Base-by-base conservation (phyloP, 2,329 filamentous ascomycete genomes). In the Fusarium compactum region DNA sequence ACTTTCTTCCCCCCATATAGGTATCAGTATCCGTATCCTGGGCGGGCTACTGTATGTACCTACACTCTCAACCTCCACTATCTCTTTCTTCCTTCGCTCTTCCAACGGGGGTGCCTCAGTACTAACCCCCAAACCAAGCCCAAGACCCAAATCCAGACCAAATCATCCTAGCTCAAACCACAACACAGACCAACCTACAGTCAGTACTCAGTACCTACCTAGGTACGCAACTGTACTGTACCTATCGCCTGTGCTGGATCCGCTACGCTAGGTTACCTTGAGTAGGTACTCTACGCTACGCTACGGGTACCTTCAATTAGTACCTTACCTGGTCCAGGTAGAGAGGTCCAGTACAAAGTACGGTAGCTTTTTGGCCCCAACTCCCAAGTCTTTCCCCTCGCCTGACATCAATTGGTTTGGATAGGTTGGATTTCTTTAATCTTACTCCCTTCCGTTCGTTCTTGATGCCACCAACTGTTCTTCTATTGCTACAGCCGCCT, bases 371-470 rank as follows among this genome's bases (percentile, higher is more conserved):
- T 60, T 58, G 46, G 53, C 53, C 57, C 67, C 43, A 48, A 68
- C 51, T 58, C 63, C 43, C 48, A 56, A 70, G 43, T 47, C 67
- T 58, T 34, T 38, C 32, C 25, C 67, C 67, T 62, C 58, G 58
- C 62, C 67, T 67, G 53, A 56, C 58, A 56, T 66, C 58, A 67
- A 69, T 69, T 52, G 61, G 56, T 44, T 41, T 61, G 62, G 57
- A 56, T 56, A 46, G 41, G 62, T 56, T 60, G 30, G 47, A 44
- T 65, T 61, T 68, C 67, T 68, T 70, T 70, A 68, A 70, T 70
- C 62, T 70, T 70, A 70, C 62, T 70, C 67, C 62, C 62, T 64
- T 54, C 64, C 55, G 47, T 65, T 67, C 52, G 58, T 47, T 70
- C 58, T 70, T 54, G 58, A 71, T 70, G 67, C 67, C 54, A 55